Evolutionary conservation across 2,329 filamentous ascomycete genomes (phyloP).

Genomic region (Teratosphaeria destructans): DNA sequence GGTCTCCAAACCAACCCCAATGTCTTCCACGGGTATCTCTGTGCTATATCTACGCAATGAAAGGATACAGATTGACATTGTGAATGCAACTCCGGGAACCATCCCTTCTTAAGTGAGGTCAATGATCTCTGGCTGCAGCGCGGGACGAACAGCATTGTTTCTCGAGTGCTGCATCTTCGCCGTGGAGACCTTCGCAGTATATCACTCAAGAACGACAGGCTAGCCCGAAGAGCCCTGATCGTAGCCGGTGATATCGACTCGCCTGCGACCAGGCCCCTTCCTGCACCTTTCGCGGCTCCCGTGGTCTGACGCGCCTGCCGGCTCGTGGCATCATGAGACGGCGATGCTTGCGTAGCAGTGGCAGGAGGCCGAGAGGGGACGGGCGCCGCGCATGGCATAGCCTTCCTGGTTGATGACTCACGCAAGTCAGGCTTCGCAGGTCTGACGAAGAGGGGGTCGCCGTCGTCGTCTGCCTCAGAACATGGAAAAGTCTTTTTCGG

Average conservation of each 20-base stretch:
- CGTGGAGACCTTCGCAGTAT: not conserved
- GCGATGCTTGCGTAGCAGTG: not conserved
- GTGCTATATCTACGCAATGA: not conserved
- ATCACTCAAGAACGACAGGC: not conserved
- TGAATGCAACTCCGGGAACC: not conserved
- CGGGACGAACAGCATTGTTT: not conserved
- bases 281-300: not conserved
- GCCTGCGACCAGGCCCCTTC: not conserved
- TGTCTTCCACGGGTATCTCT: not conserved
- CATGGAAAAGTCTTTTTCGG: not conserved
- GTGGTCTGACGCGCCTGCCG: not conserved
- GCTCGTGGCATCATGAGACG: not conserved
- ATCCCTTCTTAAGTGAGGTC: not conserved
- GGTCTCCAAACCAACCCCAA: not conserved
- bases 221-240: not conserved
- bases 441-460: not conserved
- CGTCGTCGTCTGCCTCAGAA: not conserved
- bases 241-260: not conserved
- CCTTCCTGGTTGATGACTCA: not conserved
- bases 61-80: not conserved
- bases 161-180: not conserved
- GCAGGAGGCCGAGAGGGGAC: not conserved
- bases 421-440: not conserved
- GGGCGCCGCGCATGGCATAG: not conserved
- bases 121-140: not conserved